Percentiles rank a stretch among this genome's conserved stretches.
These are phyloP conservation scores for Alternaria consortialis DNA, from an alignment of 2,329 filamentous ascomycete species.

Conservation along the genomic window DNA sequence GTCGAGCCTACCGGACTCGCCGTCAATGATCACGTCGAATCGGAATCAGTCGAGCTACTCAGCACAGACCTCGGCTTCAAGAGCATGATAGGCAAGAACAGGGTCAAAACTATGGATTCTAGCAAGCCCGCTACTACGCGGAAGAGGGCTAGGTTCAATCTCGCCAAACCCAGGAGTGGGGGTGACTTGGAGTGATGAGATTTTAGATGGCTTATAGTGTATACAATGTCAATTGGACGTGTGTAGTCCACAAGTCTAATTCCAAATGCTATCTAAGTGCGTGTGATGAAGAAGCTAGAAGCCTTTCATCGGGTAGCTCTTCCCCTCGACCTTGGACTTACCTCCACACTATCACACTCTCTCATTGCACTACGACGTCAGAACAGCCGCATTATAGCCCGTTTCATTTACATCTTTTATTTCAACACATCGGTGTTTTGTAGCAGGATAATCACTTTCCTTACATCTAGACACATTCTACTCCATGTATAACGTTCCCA, in stretches of 20 bases:
- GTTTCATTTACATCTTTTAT: neutral
- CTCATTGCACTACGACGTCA: neutral
- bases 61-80: slow-evolving; percentile 6
- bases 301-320: neutral
- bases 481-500: neutral
- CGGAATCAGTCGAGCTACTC: neutral
- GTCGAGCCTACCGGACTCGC: neutral
- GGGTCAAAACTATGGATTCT: neutral
- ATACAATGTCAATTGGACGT: neutral
- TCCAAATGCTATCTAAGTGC: neutral
- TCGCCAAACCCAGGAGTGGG: neutral
- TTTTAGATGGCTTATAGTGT: neutral
- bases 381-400: neutral
- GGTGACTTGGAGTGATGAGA: neutral
- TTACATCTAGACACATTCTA: neutral
- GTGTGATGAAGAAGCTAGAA: neutral
- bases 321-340: neutral
- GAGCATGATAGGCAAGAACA: slow-evolving; percentile 4
- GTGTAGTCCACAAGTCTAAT: neutral
- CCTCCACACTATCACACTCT: neutral
- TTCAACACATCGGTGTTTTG: neutral
- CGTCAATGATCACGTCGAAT: neutral
- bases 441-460: neutral
- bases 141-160: slow-evolving; percentile 1
- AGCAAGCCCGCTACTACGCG: neutral